Evolutionary conservation across 1,284 basidiomycete genomes (phyloP).

Genomic region (Termitomyces sp.): DNA sequence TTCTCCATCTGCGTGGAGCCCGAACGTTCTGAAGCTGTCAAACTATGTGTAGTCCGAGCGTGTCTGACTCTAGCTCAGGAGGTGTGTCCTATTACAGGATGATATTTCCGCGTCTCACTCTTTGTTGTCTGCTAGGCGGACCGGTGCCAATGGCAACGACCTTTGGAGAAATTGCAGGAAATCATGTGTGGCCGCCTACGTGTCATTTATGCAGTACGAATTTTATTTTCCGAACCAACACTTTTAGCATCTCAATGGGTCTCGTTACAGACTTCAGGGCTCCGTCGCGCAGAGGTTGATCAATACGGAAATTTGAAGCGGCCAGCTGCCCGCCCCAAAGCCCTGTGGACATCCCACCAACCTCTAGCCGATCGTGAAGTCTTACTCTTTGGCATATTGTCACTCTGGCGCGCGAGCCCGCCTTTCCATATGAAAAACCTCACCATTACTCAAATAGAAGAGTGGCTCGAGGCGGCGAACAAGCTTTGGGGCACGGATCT

Average conservation of each 20-base stretch:
- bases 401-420: slow-evolving; percentile 59
- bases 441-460: slow-evolving; percentile 30
- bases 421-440: slow-evolving; percentile 44
- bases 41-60: slow-evolving; percentile 73
- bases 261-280: slow-evolving; percentile 40
- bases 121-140: slow-evolving; percentile 35
- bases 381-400: slow-evolving; percentile 58
- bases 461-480: slow-evolving; percentile 43
- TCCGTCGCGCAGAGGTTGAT: slow-evolving; percentile 54
- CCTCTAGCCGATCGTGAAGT: slow-evolving; percentile 62
- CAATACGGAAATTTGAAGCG: slow-evolving; percentile 50
- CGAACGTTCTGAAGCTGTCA: slow-evolving; percentile 74
- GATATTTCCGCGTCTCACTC: slow-evolving; percentile 3
- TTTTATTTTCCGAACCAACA: neutral
- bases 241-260: slow-evolving; percentile 11
- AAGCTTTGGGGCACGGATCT: slow-evolving; percentile 58
- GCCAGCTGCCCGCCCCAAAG: slow-evolving; percentile 52
- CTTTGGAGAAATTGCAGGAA: slow-evolving; percentile 43
- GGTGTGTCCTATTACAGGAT: slow-evolving; percentile 24
- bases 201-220: slow-evolving; percentile 49
- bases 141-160: slow-evolving; percentile 55
- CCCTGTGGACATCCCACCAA: slow-evolving; percentile 50
- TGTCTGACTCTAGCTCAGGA: slow-evolving; percentile 48
- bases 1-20: slow-evolving; percentile 66
- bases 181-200: slow-evolving; percentile 46